Conservation (phyloP, 1,139 yeast genomes). For the Groenewaldozyma sp. region DNA sequence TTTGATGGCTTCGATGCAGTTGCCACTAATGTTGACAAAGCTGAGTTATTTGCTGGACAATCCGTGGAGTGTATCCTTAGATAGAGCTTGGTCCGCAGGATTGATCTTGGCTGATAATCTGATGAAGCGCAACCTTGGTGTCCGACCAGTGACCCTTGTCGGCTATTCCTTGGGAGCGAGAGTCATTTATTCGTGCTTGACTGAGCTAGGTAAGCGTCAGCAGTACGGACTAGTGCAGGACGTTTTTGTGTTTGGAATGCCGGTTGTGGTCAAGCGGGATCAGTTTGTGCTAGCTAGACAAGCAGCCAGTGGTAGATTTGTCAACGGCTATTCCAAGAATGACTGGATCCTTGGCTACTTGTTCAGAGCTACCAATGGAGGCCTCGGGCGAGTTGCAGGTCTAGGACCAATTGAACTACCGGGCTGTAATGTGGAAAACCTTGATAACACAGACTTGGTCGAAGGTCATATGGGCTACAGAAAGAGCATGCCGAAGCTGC, state of each 20-base stretch:
- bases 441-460: slow-evolving; percentile 77
- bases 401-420: slow-evolving; percentile 54
- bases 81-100: slow-evolving; percentile 97
- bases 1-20: slow-evolving; percentile 88
- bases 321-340: slow-evolving; percentile 82
- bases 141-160: slow-evolving; percentile 82
- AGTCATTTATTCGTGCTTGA: slow-evolving; percentile 79
- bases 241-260: slow-evolving; percentile 83
- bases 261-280: slow-evolving; percentile 69
- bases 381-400: slow-evolving; percentile 84
- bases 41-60: slow-evolving; percentile 85
- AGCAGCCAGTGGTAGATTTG: slow-evolving; percentile 82
- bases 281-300: slow-evolving; percentile 74
- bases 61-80: slow-evolving; percentile 96
- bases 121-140: slow-evolving; percentile 79
- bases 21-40: slow-evolving; percentile 87
- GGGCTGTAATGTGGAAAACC: slow-evolving; percentile 48
- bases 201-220: slow-evolving; percentile 77
- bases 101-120: slow-evolving; percentile 83
- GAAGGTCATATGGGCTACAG: slow-evolving; percentile 98
- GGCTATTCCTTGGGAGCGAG: slow-evolving; percentile 95
- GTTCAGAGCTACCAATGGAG: slow-evolving; percentile 94
- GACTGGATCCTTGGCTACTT: slow-evolving; percentile 97
- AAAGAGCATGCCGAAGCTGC: slow-evolving; percentile 77
- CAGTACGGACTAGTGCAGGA: slow-evolving; percentile 87